phyloP scores from a whole-genome alignment of 441 rosid genomes.

The Kokia cookei region DNA sequence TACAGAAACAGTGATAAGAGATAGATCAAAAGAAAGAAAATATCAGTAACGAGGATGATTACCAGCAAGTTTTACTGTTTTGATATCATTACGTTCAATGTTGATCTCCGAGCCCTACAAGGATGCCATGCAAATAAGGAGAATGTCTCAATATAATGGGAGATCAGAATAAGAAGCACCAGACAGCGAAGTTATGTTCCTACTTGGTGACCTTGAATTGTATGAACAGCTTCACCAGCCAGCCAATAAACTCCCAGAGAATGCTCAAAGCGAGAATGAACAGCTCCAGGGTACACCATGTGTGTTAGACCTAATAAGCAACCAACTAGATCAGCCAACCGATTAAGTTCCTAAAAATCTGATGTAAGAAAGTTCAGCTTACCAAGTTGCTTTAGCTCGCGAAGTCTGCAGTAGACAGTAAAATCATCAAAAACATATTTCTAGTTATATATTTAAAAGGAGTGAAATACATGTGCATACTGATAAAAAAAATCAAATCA shows the following conservation, averaged over 20 bases:
- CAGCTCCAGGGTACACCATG: conserved; percentile 77
- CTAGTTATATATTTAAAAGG: neutral
- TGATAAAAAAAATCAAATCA: neutral
- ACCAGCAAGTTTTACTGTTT: conserved; percentile 73
- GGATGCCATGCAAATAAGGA: conserved; percentile 9
- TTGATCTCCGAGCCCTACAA: conserved; percentile 53
- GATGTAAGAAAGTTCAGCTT: conserved; percentile 14
- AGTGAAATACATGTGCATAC: neutral
- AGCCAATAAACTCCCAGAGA: conserved; percentile 66
- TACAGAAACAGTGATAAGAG: neutral
- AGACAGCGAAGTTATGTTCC: conserved; percentile 3
- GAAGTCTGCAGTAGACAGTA: conserved; percentile 47
- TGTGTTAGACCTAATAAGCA: conserved; percentile 38
- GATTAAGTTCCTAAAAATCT: neutral
- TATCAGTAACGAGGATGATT: conserved; percentile 1
- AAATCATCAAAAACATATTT: conserved; percentile 12
- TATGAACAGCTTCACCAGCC: conserved; percentile 50
- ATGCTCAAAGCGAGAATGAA: conserved; percentile 77
- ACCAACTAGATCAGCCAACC: neutral
- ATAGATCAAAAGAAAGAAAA: neutral
- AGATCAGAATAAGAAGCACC: conserved; percentile 8
- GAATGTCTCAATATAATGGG: neutral
- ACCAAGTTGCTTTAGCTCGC: conserved; percentile 76
- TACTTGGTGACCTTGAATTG: conserved; percentile 47
- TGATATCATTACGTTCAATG: conserved; percentile 41